Conservation (phyloP, 495 filamentous ascomycete species). For the Aspergillus sparsus region DNA sequence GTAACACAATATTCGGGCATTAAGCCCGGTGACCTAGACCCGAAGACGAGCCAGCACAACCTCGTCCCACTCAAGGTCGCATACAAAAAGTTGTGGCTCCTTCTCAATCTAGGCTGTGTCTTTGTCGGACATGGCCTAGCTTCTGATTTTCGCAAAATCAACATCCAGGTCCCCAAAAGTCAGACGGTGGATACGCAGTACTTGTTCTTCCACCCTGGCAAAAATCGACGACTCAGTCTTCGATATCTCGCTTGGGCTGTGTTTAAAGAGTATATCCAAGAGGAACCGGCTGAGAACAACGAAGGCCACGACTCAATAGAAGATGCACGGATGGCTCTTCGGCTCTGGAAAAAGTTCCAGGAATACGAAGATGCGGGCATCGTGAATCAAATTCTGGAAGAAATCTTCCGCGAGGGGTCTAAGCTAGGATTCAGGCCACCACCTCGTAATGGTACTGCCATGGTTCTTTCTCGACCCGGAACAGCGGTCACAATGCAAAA, state of each 20-base stretch:
- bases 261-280: constrained; percentile 88
- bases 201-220: constrained; percentile 69
- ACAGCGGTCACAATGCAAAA: constrained; percentile 49
- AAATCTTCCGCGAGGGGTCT: constrained; percentile 74
- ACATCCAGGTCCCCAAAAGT: constrained; percentile 88
- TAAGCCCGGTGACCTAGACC: constrained; percentile 78
- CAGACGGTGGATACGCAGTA: constrained; percentile 94
- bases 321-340: constrained; percentile 85
- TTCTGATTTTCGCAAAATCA: constrained; percentile 95
- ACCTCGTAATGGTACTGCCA: constrained; percentile 37
- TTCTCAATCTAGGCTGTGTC: constrained; percentile 88
- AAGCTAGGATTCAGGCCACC: constrained; percentile 76
- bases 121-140: constrained; percentile 93
- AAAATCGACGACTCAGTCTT: constrained; percentile 76
- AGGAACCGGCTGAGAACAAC: constrained; percentile 55
- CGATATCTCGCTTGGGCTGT: constrained; percentile 86
- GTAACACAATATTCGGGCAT: constrained; percentile 92
- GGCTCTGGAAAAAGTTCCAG: constrained; percentile 84
- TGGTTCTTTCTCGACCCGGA: constrained; percentile 46
- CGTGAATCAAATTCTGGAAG: constrained; percentile 69
- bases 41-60: constrained; percentile 68
- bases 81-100: constrained; percentile 97
- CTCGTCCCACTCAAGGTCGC: constrained; percentile 85
- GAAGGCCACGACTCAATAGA: constrained; percentile 85
- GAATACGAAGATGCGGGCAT: constrained; percentile 87